These are phyloP conservation scores for Beauveria asiatica DNA, from an alignment of 2,329 filamentous ascomycete genomes.

Conservation along the genomic window DNA sequence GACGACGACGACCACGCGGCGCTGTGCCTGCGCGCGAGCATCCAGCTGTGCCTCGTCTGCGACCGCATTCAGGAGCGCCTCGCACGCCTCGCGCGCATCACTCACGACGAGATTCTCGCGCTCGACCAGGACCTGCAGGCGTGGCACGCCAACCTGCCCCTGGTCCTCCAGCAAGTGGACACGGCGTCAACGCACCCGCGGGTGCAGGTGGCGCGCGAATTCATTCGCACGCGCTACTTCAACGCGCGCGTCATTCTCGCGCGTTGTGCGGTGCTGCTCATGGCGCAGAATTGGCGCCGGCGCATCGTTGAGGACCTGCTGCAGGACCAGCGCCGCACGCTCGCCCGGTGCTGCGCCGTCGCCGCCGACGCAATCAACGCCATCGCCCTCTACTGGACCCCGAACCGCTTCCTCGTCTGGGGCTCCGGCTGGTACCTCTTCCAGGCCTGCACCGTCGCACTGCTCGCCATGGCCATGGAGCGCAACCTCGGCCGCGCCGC, in stretches of 20 bases:
- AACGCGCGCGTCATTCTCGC: slow-evolving; percentile 21
- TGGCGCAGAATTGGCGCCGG: slow-evolving; percentile 17
- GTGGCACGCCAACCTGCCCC: slow-evolving; percentile 20
- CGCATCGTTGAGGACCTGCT: slow-evolving; percentile 12
- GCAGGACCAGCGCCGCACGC: slow-evolving; percentile 17
- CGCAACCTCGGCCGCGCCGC: slow-evolving; percentile 12
- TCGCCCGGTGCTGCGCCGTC: slow-evolving; percentile 19
- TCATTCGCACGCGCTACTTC: slow-evolving; percentile 23
- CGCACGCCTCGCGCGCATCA: slow-evolving; percentile 19
- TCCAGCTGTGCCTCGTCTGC: slow-evolving; percentile 22
- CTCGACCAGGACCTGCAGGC: slow-evolving; percentile 20
- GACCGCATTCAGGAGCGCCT: slow-evolving; percentile 23
- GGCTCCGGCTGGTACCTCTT: slow-evolving; percentile 25
- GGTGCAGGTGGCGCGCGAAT: slow-evolving; percentile 20
- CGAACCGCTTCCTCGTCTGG: slow-evolving; percentile 25
- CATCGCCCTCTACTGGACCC: slow-evolving; percentile 24
- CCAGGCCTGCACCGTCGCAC: slow-evolving; percentile 23
- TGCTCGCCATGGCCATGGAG: slow-evolving; percentile 22
- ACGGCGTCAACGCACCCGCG: slow-evolving; percentile 16
- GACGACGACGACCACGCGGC: slow-evolving; percentile 19
- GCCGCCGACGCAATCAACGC: slow-evolving; percentile 23
- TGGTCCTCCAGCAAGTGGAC: slow-evolving; percentile 16
- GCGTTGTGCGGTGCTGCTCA: slow-evolving; percentile 17
- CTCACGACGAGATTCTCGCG: slow-evolving; percentile 17
- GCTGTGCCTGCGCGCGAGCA: slow-evolving; percentile 19